phyloP scores from a whole-genome alignment of 345 rosid species.

The Lepidium sativum region DNA sequence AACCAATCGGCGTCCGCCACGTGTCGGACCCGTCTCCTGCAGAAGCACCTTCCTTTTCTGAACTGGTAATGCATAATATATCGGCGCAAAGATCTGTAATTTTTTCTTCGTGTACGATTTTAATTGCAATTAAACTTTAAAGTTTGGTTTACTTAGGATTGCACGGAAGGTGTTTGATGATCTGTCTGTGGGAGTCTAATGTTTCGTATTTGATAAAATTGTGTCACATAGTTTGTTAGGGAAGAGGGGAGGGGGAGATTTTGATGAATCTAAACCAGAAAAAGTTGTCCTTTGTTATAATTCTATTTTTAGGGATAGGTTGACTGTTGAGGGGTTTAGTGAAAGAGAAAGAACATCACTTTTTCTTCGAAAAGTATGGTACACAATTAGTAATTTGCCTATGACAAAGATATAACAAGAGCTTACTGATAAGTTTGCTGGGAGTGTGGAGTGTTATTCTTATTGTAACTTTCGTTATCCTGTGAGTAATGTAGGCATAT shows the following conservation, averaged over 20 bases:
- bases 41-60: not conserved
- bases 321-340: not conserved
- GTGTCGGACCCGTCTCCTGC: too few species aligned
- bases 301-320: not conserved
- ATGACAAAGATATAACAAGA: not conserved
- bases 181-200: not conserved
- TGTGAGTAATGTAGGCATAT: not conserved
- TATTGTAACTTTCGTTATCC: not conserved
- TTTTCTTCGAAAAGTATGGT: not conserved
- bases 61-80: not conserved
- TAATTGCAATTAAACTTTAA: not conserved
- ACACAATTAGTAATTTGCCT: not conserved
- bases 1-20: too few species aligned
- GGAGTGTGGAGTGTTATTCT: conserved; percentile 28
- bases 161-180: conserved; percentile 21
- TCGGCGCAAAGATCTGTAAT: too few species aligned
- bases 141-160: not conserved
- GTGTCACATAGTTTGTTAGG: not conserved
- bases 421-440: not conserved
- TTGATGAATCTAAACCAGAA: not conserved
- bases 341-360: not conserved
- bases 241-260: not conserved
- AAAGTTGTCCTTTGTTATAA: not conserved
- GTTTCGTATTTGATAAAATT: not conserved
- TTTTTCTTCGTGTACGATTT: not conserved